A percentile compares a stretch with the other conserved stretches of the same genome.
Conservation (phyloP, 1,284 basidiomycete genomes). For the Cutaneotrichosporon sp. region DNA sequence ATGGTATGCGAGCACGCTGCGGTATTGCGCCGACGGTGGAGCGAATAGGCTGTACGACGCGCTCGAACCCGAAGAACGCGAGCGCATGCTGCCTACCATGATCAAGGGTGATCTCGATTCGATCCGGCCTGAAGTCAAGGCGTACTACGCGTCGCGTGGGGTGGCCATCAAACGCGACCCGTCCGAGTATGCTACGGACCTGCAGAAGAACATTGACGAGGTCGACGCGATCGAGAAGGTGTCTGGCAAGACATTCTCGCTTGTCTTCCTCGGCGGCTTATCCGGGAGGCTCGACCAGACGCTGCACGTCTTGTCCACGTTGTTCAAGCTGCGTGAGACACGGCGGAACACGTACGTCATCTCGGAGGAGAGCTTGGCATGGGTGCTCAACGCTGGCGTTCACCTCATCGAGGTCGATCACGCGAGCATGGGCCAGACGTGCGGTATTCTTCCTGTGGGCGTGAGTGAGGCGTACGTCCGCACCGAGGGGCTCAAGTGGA, state of each 20-base stretch:
- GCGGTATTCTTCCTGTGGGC: constrained; percentile 88
- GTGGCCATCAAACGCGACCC: constrained; percentile 67
- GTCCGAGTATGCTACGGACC: constrained; percentile 83
- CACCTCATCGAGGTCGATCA: constrained; percentile 76
- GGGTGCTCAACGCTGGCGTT: constrained; percentile 81
- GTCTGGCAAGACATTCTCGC: constrained; percentile 58
- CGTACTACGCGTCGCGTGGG: constrained; percentile 68
- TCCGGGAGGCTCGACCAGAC: constrained; percentile 92
- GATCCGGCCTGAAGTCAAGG: constrained; percentile 68
- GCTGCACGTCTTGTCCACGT: constrained; percentile 78
- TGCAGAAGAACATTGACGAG: constrained; percentile 82
- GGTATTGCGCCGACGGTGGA: constrained; percentile 86
- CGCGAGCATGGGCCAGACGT: constrained; percentile 74
- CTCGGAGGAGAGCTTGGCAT: constrained; percentile 82
- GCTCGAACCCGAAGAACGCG: constrained; percentile 52
- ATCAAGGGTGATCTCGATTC: constrained; percentile 96
- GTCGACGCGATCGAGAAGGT: constrained; percentile 61
- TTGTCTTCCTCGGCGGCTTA: constrained; percentile 83
- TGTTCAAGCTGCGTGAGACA: constrained; percentile 73
- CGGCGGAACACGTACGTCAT: constrained; percentile 69
- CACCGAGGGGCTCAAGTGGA: constrained; percentile 86
- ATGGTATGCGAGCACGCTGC: constrained; percentile 62
- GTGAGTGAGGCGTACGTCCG: constrained; percentile 70
- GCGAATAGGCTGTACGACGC: constrained; percentile 80
- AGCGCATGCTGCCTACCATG: constrained; percentile 67